Conservation (phyloP, 768 basidiomycete species). For the Auricularia sp. region DNA sequence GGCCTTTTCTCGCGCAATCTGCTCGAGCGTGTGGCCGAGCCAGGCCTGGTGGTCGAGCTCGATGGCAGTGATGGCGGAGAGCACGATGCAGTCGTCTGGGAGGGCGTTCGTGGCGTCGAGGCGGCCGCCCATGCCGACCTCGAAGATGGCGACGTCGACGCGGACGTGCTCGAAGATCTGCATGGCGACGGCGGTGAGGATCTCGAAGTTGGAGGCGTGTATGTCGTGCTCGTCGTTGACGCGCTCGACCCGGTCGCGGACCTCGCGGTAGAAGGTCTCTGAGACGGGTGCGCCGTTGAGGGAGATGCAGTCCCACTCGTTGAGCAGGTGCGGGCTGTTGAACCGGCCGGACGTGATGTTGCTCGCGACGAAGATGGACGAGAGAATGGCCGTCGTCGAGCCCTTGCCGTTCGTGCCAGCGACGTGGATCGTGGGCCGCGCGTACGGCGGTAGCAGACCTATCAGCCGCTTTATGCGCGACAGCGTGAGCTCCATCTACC, state of each 20-base stretch:
- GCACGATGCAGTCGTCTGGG: conserved; percentile 53
- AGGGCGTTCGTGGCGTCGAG: conserved; percentile 91
- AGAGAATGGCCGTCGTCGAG: conserved; percentile 74
- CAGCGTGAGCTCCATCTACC: conserved; percentile 51
- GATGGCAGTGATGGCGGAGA: conserved; percentile 76
- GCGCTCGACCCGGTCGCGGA: conserved; percentile 38
- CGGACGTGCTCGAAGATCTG: conserved; percentile 54
- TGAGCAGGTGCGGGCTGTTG: conserved; percentile 87
- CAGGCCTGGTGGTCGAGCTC: conserved; percentile 92
- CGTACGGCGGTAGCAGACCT: conserved; percentile 46
- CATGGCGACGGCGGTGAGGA: conserved; percentile 76
- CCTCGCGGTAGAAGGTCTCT: conserved; percentile 34
- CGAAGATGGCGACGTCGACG: conserved; percentile 79
- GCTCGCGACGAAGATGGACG: conserved; percentile 58
- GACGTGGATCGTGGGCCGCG: conserved; percentile 78
- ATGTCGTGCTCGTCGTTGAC: conserved; percentile 35
- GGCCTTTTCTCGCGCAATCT: conserved; percentile 77
- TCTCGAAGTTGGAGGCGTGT: conserved; percentile 66
- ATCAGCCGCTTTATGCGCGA: conserved; percentile 48
- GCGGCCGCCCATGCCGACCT: conserved; percentile 92
- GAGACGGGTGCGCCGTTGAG: conserved; percentile 51
- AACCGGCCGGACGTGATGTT: conserved; percentile 64
- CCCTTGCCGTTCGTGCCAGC: conserved; percentile 98
- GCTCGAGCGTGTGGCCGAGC: conserved; percentile 63
- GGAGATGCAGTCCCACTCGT: conserved; percentile 64